A percentile compares a stretch with the other conserved stretches of the same genome.
These are phyloP conservation scores for Platismatia glauca DNA, from an alignment of 495 filamentous ascomycete species.

Conservation along the genomic window DNA sequence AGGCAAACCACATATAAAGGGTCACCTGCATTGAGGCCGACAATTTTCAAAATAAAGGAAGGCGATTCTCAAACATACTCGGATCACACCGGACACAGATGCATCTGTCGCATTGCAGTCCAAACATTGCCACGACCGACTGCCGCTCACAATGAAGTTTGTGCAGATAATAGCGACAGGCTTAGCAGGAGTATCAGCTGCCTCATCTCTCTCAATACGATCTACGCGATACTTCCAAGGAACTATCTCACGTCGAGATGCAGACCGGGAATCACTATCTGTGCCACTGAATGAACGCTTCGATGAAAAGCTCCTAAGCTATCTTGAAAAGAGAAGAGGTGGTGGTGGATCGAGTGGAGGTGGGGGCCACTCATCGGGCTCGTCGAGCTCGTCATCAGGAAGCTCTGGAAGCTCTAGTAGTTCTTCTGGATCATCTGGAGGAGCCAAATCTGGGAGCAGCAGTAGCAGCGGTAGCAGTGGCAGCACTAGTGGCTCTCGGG, in stretches of 20 bases:
- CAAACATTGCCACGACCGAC: not conserved
- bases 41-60: not conserved
- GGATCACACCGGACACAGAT: not conserved
- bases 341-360: slow-evolving; percentile 36
- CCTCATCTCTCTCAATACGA: slow-evolving; percentile 16
- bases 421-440: slow-evolving; percentile 17
- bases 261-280: slow-evolving; percentile 19
- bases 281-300: slow-evolving; percentile 9
- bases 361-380: slow-evolving; percentile 27
- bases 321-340: slow-evolving; percentile 41
- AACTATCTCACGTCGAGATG: slow-evolving; percentile 16
- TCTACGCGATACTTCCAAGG: not conserved
- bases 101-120: not conserved
- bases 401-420: slow-evolving; percentile 21
- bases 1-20: not conserved
- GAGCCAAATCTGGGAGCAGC: slow-evolving; percentile 19
- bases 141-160: slow-evolving; percentile 15
- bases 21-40: not conserved
- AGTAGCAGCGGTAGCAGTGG: slow-evolving; percentile 22
- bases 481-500: slow-evolving; percentile 17
- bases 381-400: slow-evolving; percentile 24
- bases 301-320: slow-evolving; percentile 19
- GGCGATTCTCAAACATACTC: not conserved
- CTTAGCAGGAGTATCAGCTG: slow-evolving; percentile 15
- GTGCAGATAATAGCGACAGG: not conserved